Evolutionary conservation across 768 basidiomycete genomes (phyloP), one percentile per base, ranked within the genome.

Genomic region (Podaxis rugospora): DNA sequence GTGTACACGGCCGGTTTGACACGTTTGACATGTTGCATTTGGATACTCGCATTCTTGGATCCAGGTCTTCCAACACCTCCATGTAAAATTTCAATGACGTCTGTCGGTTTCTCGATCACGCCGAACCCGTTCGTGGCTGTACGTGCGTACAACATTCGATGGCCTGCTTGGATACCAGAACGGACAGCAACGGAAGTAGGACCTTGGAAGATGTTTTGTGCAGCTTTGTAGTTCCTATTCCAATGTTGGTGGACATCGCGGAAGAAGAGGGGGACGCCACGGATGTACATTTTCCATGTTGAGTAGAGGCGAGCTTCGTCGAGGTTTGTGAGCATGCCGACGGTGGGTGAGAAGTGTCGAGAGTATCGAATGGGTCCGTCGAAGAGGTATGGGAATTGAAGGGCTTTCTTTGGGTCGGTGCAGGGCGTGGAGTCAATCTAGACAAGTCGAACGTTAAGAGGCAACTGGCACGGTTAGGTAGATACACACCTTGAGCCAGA

Each of bases 1-100:
- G 93, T 93, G 75, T 93, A 94, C 23, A 93, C 84, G 0, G 88
- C 87, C 47, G 90, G 90, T 69, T 91, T 91, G 72, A 92, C 80
- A 63, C 88, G 83, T 23, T 75, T 66, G 14, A 67, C 66, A 47
- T 62, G 32, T 42, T 54, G 50, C 27, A 14, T 52, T 32, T 51
- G 39, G 4, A 42, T 40, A 42, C 6, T 28, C 1, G 57, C 57
- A 13, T 42, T 59, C 16, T 35, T 11, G 5, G 46, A 37, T 25
- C 56, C 56, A 27, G 35, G 50, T 57, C 40, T 9, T 52, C 9
- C 57, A 13, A 67, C 61, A 39, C 78, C 80, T 3, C 80, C 82
- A 32, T 78, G 81, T 53, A 91, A 73, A 13, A 90, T 69, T n/a
- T 68, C 63, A 27, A 80, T 67, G 42, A 88, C 70, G 62, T 85